Percentiles rank a stretch among this genome's conserved stretches.
These are phyloP conservation scores for Pyrenophora tritici-repentis DNA, from an alignment of 2,329 filamentous ascomycete species.

Conservation along the genomic window DNA sequence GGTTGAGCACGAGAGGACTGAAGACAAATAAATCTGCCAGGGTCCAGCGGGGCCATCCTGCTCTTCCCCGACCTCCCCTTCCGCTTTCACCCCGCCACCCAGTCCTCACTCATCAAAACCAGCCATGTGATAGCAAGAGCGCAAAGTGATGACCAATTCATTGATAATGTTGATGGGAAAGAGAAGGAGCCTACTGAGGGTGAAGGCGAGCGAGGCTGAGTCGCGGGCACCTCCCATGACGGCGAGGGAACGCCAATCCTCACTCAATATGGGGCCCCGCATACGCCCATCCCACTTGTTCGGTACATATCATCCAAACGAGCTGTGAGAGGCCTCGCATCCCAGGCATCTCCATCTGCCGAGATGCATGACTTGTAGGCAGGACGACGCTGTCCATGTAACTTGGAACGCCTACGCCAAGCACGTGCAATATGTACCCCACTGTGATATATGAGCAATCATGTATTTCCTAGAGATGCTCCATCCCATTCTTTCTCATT, in stretches of 20 bases:
- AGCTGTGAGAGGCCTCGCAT: background rate
- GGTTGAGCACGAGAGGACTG: background rate
- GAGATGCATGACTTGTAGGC: slow-evolving; percentile 10
- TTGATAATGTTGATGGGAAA: background rate
- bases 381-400: slow-evolving; percentile 1
- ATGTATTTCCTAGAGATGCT: background rate
- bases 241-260: slow-evolving; percentile 4
- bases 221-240: background rate
- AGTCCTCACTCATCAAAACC: slow-evolving; percentile 5
- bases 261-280: slow-evolving; percentile 20
- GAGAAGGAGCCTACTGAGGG: background rate
- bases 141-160: background rate
- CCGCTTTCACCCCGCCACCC: background rate
- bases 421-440: background rate
- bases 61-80: slow-evolving; percentile 11
- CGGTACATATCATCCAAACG: slow-evolving; percentile 15
- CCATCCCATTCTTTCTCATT: background rate
- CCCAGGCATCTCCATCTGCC: slow-evolving; percentile 19
- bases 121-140: background rate
- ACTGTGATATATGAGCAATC: background rate
- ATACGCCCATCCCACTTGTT: slow-evolving; percentile 4
- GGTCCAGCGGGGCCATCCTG: slow-evolving; percentile 16
- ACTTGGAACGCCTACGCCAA: background rate
- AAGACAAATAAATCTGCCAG: slow-evolving; percentile 15
- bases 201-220: background rate